These are phyloP conservation scores for Hypholoma fasciculare DNA, from an alignment of 768 basidiomycete genomes.

Conservation along the genomic window DNA sequence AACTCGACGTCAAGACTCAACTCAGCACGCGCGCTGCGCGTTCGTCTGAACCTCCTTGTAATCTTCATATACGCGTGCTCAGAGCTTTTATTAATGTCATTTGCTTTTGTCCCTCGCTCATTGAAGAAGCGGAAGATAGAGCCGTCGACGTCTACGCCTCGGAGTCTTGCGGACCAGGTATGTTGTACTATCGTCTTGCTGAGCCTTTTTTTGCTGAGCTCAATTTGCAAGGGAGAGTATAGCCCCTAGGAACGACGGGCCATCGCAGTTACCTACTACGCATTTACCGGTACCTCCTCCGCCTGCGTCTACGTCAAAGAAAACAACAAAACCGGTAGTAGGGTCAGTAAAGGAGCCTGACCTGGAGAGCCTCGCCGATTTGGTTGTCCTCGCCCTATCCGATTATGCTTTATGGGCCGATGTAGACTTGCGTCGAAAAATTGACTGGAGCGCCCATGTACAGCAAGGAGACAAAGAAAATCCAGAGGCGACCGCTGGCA, in stretches of 20 bases:
- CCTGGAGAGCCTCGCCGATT: slow-evolving; percentile 45
- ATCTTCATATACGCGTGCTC: neutral
- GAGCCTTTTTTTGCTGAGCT: slow-evolving; percentile 5
- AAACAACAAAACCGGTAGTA: neutral
- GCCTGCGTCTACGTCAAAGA: neutral
- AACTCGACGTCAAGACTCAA: neutral
- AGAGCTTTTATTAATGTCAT: slow-evolving; percentile 13
- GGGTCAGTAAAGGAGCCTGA: slow-evolving; percentile 3
- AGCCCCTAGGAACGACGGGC: neutral
- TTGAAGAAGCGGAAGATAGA: slow-evolving; percentile 18
- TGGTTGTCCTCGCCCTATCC: slow-evolving; percentile 65
- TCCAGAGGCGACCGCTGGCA: slow-evolving; percentile 3
- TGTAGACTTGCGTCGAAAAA: slow-evolving; percentile 47
- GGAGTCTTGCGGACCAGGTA: slow-evolving; percentile 7
- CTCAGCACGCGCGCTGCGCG: neutral
- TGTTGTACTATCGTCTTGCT: slow-evolving; percentile 5
- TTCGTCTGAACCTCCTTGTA: too few relatives aligned
- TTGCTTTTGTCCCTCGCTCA: slow-evolving; percentile 27
- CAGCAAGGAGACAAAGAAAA: slow-evolving; percentile 18
- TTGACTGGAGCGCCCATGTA: slow-evolving; percentile 29
- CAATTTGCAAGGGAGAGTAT: slow-evolving; percentile 10
- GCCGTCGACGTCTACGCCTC: neutral
- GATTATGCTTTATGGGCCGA: slow-evolving; percentile 71
- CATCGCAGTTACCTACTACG: neutral
- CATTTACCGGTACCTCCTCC: slow-evolving; percentile 5